A percentile compares a stretch with the other conserved stretches of the same genome.
phyloP scores from a whole-genome alignment of 2,329 filamentous ascomycete genomes.

The Trichoderma koningii region DNA sequence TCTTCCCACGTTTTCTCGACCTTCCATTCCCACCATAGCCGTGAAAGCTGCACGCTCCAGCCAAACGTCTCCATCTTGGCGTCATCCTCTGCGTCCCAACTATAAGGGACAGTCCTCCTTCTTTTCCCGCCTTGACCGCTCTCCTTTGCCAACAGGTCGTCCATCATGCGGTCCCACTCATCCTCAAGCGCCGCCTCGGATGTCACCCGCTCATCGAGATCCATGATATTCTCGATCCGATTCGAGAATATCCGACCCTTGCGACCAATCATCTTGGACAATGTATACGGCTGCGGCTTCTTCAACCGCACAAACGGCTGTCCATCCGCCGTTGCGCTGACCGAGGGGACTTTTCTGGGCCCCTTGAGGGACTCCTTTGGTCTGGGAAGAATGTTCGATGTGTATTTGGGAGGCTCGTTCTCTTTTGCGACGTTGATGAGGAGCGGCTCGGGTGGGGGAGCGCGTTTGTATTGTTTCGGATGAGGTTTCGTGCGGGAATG shows the following conservation, averaged over 20 bases:
- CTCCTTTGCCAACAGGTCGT: conserved; percentile 33
- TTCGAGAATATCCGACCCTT: conserved; percentile 50
- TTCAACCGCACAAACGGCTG: conserved; percentile 66
- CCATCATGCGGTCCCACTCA: conserved; percentile 49
- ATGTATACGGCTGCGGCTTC: conserved; percentile 63
- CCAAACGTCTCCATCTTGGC: conserved; percentile 36
- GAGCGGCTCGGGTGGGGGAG: conserved; percentile 36
- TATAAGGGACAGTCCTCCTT: background rate
- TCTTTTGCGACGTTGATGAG: conserved; percentile 41
- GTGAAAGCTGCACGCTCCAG: conserved; percentile 37
- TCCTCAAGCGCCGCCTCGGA: conserved; percentile 47
- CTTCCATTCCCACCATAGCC: conserved; percentile 38
- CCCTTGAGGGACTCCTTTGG: conserved; percentile 49
- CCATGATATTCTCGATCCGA: conserved; percentile 43
- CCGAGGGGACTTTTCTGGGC: conserved; percentile 53
- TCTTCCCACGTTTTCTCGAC: conserved; percentile 42
- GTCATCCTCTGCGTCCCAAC: background rate
- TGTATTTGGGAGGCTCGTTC: conserved; percentile 50
- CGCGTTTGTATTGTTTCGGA: conserved; percentile 29
- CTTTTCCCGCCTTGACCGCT: background rate
- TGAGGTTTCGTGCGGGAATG: conserved; percentile 30
- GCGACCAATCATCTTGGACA: conserved; percentile 60
- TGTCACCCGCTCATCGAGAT: conserved; percentile 44
- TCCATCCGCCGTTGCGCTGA: conserved; percentile 55
- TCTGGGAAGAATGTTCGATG: conserved; percentile 48